Conservation (phyloP, 2,329 filamentous ascomycete genomes). For the Mariannaea elegans region DNA sequence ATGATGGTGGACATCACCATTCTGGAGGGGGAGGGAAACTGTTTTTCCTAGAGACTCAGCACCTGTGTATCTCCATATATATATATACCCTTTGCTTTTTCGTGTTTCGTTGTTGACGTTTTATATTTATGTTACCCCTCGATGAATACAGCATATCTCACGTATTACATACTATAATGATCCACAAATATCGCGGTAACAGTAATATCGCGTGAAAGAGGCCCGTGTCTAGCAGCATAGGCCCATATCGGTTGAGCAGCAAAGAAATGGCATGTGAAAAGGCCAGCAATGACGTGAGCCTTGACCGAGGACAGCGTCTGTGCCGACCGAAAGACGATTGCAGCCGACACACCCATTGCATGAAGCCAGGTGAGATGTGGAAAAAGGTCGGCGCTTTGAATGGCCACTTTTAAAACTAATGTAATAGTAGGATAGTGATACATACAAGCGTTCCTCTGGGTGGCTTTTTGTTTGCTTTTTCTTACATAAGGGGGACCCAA, state of each 20-base stretch:
- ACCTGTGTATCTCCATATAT: constrained; percentile 10
- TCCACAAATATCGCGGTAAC: not conserved
- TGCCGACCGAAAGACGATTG: not conserved
- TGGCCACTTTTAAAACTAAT: constrained; percentile 34
- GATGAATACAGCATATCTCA: no score
- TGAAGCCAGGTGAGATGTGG: not conserved
- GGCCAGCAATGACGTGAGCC: not conserved
- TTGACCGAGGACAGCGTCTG: not conserved
- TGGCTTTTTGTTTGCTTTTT: constrained; percentile 39
- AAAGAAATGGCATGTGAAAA: not conserved
- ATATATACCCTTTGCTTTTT: not conserved
- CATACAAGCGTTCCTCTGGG: constrained; percentile 40
- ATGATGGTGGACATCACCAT: constrained; percentile 17
- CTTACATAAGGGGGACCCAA: constrained; percentile 33
- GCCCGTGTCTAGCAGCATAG: not conserved
- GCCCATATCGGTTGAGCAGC: not conserved
- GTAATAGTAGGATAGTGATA: constrained; percentile 35
- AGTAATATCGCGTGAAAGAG: not conserved
- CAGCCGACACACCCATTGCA: not conserved
- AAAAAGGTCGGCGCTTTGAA: constrained; percentile 23
- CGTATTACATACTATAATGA: not conserved
- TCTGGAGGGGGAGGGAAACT: constrained; percentile 15
- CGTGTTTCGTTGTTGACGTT: not conserved
- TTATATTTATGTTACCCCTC: no score
- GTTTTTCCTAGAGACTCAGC: constrained; percentile 12